Percentiles rank a stretch among this genome's conserved stretches.
These are phyloP conservation scores for Vitis cinerea DNA, from an alignment of 164 flowering plant species.

Conservation along the genomic window DNA sequence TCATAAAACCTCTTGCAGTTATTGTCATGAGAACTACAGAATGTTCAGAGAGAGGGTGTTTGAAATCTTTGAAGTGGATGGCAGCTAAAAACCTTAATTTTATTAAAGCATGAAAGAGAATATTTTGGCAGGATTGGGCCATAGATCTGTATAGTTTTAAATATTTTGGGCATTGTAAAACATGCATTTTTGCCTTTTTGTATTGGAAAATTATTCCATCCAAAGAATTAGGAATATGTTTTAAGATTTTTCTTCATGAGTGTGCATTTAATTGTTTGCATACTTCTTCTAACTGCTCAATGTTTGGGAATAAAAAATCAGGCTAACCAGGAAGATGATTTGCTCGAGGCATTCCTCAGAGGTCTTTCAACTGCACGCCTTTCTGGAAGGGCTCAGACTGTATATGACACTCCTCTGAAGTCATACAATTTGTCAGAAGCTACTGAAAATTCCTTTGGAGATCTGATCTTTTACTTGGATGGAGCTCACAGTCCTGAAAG, in stretches of 20 bases:
- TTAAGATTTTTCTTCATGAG: not conserved
- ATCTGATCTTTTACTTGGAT: constrained; percentile 75
- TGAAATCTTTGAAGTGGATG: no score
- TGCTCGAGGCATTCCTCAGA: constrained; percentile 65
- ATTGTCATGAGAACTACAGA: not conserved
- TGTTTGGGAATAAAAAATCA: constrained; percentile 18
- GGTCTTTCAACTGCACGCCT: constrained; percentile 76
- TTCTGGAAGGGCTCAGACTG: constrained; percentile 70
- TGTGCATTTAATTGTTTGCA: not conserved
- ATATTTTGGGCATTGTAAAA: not conserved
- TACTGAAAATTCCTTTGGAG: constrained; percentile 40
- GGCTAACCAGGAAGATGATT: constrained; percentile 29
- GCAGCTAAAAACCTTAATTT: no score
- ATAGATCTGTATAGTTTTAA: not conserved
- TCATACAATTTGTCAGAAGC: constrained; percentile 16
- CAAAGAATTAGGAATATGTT: not conserved
- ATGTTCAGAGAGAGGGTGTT: not conserved
- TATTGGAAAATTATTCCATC: not conserved
- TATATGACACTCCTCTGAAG: constrained; percentile 34
- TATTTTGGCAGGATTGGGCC: not conserved
- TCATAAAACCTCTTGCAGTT: not conserved
- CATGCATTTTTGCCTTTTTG: no score
- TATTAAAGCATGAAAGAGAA: no score
- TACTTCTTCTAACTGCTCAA: not conserved
- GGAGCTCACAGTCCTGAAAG: constrained; percentile 97